These are phyloP conservation scores for Lachnellula subtilissima DNA, from an alignment of 2,329 filamentous ascomycete genomes.

Conservation along the genomic window DNA sequence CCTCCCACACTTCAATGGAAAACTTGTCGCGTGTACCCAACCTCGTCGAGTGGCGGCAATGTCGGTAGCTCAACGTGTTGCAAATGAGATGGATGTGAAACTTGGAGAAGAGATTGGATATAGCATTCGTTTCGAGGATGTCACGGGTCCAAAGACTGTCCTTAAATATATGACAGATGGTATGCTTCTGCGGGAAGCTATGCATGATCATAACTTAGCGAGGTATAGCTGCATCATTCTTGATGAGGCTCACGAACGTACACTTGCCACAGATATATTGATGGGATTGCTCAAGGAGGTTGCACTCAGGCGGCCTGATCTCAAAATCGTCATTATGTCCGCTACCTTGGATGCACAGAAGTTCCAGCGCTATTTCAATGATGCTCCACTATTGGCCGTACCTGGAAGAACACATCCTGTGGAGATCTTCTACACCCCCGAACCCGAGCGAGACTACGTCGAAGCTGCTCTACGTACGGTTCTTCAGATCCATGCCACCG, in stretches of 20 bases:
- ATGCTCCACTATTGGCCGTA: slow-evolving; percentile 88
- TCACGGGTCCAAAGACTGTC: slow-evolving; percentile 79
- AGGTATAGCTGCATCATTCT: slow-evolving; percentile 98
- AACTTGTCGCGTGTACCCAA: slow-evolving; percentile 95
- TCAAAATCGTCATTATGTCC: slow-evolving; percentile 99
- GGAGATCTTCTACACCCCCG: slow-evolving; percentile 97
- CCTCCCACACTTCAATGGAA: slow-evolving; percentile 76
- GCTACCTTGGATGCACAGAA: slow-evolving; percentile 96
- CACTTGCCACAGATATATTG: slow-evolving; percentile 91
- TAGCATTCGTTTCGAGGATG: slow-evolving; percentile 98
- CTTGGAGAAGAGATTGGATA: slow-evolving; percentile 96
- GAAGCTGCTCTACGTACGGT: slow-evolving; percentile 93
- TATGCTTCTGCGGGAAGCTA: slow-evolving; percentile 94
- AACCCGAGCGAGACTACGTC: slow-evolving; percentile 93
- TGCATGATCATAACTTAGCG: slow-evolving; percentile 87
- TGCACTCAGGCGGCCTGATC: slow-evolving; percentile 71
- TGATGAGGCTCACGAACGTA: slow-evolving; percentile 97
- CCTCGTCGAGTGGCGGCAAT: slow-evolving; percentile 96
- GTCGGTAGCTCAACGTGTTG: slow-evolving; percentile 97
- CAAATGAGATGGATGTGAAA: slow-evolving; percentile 90
- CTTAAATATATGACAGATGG: slow-evolving; percentile 99
- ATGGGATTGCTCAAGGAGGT: slow-evolving; percentile 96
- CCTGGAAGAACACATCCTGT: slow-evolving; percentile 94
- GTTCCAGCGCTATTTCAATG: slow-evolving; percentile 95
- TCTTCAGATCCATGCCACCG: slow-evolving; percentile 90